Base-by-base conservation (phyloP, 805 yeast genomes). In the Blastobotrys parvus region DNA sequence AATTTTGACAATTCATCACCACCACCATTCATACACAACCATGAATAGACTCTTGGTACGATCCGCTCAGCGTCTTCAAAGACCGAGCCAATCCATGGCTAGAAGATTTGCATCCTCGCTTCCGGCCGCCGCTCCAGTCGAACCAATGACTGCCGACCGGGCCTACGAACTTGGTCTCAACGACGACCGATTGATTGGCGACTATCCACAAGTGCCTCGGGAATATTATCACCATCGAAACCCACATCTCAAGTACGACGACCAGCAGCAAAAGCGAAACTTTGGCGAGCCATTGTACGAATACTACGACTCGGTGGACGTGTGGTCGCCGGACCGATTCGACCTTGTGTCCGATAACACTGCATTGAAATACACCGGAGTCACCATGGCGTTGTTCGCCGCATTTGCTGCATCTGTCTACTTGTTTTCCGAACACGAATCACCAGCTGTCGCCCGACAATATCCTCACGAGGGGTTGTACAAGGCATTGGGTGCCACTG, bases 301-400 rank as follows among this genome's bases (percentile, higher is more conserved):
- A 18, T 35, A 38, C 54, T 82, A 80, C 52, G 95, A 85, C 57
- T 66, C 75, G 61, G 70, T 79, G 57, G 89, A 85, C 61, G 72
- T 83, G 71, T 85, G 94, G 94, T 75, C 94, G 6, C 92, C 94
- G 10, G 94, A 85, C 57, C 73, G 78, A 57, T 77, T 70, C 60
- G 77, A 78, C 53, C 61, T 68, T 31, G 82, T 78, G 27, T 65
- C 74, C 32, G 81, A 82, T 62, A 58, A 62, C 37, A 71, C 75
- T 25, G 94, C 94, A 1, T 61, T 78, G 42, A 70, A 63, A 52
- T 76, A 76, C 60, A 73, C 78, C 49, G 65, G 64, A n/a, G 45
- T 50, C 22, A 81, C 81, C 62, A 74, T 81, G 54, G 78, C 71
- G n/a, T 58, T 58, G 4, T 50, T 74, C 41, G 70, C 62, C 3